Evolutionary conservation across 2,329 filamentous ascomycete species (phyloP).

Genomic region (Fusarium pseudograminearum): DNA sequence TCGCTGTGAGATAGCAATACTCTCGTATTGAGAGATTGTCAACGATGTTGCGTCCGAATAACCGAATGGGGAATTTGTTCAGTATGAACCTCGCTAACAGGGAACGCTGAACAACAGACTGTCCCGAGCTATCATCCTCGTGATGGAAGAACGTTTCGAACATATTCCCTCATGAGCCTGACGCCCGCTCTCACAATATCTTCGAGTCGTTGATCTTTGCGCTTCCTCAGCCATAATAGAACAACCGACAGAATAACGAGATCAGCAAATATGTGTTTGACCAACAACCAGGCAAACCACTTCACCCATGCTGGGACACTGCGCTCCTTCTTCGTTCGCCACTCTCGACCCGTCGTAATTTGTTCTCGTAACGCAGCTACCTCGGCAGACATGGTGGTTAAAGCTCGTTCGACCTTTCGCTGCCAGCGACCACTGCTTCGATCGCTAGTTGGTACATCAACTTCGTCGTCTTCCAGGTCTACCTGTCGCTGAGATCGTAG

Average conservation of each 20-base stretch:
- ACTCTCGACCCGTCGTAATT: conserved; percentile 80
- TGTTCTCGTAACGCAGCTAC: conserved; percentile 93
- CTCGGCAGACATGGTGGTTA: conserved; percentile 92
- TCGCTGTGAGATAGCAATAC: not conserved
- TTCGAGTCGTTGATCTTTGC: conserved; percentile 78
- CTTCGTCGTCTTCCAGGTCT: conserved; percentile 60
- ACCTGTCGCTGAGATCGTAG: conserved; percentile 63
- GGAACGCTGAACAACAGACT: not conserved
- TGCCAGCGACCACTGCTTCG: conserved; percentile 74
- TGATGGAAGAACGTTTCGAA: conserved; percentile 68
- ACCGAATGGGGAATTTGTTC: too few relatives aligned
- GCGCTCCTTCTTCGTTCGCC: conserved; percentile 73
- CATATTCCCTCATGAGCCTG: conserved; percentile 68
- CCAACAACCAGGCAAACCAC: conserved; percentile 75
- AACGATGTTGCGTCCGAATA: not conserved
- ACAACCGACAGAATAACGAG: conserved; percentile 73
- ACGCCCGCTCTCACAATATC: conserved; percentile 77
- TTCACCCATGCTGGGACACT: conserved; percentile 76
- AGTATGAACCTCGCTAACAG: too few relatives aligned
- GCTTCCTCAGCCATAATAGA: conserved; percentile 77
- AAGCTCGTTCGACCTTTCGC: conserved; percentile 82
- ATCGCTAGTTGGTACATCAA: conserved; percentile 50
- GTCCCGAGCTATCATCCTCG: conserved; percentile 56
- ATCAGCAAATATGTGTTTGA: conserved; percentile 82
- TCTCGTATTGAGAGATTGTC: not conserved